Conservation (phyloP, 495 filamentous ascomycete genomes). For the Aspergillus nidulans region DNA sequence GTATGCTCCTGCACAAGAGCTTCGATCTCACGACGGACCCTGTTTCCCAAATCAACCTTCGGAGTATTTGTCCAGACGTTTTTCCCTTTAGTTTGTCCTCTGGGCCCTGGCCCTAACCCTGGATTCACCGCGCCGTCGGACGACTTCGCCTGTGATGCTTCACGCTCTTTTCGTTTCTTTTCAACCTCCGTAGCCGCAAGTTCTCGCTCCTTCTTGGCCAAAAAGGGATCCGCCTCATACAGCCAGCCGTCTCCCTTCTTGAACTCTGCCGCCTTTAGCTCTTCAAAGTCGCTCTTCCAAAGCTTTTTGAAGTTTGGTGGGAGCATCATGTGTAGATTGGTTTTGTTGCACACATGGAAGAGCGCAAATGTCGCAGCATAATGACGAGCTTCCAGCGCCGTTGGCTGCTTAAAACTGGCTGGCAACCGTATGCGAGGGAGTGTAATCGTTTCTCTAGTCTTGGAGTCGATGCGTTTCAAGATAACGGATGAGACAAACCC, state of each 20-base stretch:
- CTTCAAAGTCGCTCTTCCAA: constrained; percentile 82
- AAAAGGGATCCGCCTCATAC: constrained; percentile 94
- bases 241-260: constrained; percentile 78
- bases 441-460: constrained; percentile 69
- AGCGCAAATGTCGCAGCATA: constrained; percentile 87
- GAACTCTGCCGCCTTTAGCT: constrained; percentile 70
- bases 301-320: constrained; percentile 83
- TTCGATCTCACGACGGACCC: constrained; percentile 73
- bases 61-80: constrained; percentile 82
- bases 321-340: constrained; percentile 87
- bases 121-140: constrained; percentile 48
- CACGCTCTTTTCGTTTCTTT: constrained; percentile 62
- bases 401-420: constrained; percentile 63
- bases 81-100: constrained; percentile 30
- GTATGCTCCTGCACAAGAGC: constrained; percentile 67
- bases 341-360: constrained; percentile 88
- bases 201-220: constrained; percentile 70
- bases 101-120: constrained; percentile 27
- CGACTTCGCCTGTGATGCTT: constrained; percentile 59
- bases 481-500: constrained; percentile 77
- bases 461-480: constrained; percentile 71
- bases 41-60: constrained; percentile 86
- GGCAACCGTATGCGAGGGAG: constrained; percentile 82
- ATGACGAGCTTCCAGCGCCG: constrained; percentile 83
- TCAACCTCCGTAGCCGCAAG: constrained; percentile 64